phyloP scores from a whole-genome alignment of 2,329 filamentous ascomycete species.

The Nakataea oryzae region DNA sequence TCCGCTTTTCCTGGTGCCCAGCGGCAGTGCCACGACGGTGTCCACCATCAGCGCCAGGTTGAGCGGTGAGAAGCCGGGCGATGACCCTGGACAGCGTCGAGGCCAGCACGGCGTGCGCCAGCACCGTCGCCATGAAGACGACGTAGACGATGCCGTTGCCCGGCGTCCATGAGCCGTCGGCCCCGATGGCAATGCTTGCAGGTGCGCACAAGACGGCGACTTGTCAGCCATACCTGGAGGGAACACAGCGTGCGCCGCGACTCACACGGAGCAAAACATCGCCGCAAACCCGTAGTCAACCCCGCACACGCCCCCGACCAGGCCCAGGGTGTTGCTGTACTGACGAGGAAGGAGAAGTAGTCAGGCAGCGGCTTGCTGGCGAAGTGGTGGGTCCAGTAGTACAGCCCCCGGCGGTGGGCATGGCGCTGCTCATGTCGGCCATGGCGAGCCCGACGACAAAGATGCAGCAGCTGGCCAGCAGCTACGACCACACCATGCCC shows the following conservation, averaged over 20 bases:
- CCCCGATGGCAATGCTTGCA: constrained; percentile 39
- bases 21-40: constrained; percentile 45
- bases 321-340: constrained; percentile 51
- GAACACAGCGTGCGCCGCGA: neutral
- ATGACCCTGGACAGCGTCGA: constrained; percentile 43
- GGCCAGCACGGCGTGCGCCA: constrained; percentile 42
- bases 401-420: constrained; percentile 49
- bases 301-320: constrained; percentile 51
- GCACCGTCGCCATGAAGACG: constrained; percentile 42
- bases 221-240: neutral
- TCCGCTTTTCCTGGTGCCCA: constrained; percentile 25
- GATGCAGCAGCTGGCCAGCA: constrained; percentile 45
- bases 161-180: constrained; percentile 44
- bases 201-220: too few species aligned
- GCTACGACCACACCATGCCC: constrained; percentile 54
- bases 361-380: constrained; percentile 42
- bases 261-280: constrained; percentile 45
- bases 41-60: constrained; percentile 45
- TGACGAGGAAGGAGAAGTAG: constrained; percentile 47
- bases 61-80: constrained; percentile 45
- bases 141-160: constrained; percentile 46
- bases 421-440: constrained; percentile 39
- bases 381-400: constrained; percentile 52
- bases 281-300: constrained; percentile 46
- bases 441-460: constrained; percentile 50